Evolutionary conservation across 176 grass and related monocot species (phyloP).

Genomic region (Oryza nivara): DNA sequence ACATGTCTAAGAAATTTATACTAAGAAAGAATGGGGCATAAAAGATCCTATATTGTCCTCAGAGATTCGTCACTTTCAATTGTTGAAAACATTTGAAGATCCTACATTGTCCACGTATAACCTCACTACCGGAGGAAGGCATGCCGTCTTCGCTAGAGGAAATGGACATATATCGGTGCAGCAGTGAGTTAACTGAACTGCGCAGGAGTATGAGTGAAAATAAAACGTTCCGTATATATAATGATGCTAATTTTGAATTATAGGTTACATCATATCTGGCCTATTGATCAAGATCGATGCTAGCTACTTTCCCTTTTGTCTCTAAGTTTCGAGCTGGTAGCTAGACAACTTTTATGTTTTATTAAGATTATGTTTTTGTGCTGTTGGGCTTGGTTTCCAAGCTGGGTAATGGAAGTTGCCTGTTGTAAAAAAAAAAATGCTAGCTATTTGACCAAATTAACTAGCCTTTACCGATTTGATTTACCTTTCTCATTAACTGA

Average conservation of each 20-base stretch:
- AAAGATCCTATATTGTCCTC: neutral
- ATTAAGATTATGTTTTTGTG: no score
- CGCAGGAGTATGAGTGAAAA: neutral
- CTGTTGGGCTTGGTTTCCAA: no score
- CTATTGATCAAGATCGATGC: neutral
- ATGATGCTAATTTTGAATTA: neutral
- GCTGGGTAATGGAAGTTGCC: no score
- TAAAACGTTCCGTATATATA: neutral
- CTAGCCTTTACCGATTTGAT: no score
- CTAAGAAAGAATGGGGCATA: no score
- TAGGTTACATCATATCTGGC: neutral
- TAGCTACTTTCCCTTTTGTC: no score
- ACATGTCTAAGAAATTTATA: no score
- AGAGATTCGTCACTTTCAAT: neutral
- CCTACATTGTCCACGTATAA: neutral
- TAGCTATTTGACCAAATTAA: neutral
- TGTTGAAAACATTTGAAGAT: neutral
- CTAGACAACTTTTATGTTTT: no score
- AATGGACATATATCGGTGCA: neutral
- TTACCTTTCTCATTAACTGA: no score
- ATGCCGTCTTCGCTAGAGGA: neutral
- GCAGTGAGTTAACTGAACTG: neutral
- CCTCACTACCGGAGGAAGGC: slow-evolving; percentile 1
- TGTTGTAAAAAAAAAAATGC: neutral
- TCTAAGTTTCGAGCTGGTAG: no score